phyloP scores from a whole-genome alignment of 139 green algal species.

The Chlorella sp. region DNA sequence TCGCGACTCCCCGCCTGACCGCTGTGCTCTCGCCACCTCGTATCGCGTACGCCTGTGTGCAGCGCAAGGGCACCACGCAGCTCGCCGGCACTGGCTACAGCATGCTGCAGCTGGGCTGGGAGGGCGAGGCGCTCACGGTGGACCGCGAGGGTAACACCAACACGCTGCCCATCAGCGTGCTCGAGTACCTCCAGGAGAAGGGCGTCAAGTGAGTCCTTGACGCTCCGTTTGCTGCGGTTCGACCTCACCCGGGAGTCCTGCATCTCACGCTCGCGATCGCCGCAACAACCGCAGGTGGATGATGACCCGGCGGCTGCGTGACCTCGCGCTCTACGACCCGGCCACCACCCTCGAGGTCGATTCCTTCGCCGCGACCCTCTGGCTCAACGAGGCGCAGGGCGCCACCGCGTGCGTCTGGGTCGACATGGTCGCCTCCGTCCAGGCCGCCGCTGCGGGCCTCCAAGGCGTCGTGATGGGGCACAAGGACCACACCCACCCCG shows the following conservation, averaged over 20 bases:
- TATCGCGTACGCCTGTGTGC: too few species aligned
- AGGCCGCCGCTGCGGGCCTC: not conserved
- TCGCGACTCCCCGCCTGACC: too few species aligned
- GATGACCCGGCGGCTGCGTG: not conserved
- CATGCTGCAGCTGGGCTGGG: not conserved
- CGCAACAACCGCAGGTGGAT: not conserved
- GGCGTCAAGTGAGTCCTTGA: not conserved
- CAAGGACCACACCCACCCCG: not conserved
- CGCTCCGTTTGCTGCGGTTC: too few species aligned
- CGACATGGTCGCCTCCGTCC: not conserved
- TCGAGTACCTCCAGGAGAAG: not conserved
- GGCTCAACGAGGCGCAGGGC: not conserved
- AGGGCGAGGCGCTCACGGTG: not conserved
- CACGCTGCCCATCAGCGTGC: not conserved
- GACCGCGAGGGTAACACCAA: not conserved
- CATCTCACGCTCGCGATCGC: too few species aligned
- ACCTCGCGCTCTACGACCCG: not conserved
- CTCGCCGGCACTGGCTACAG: not conserved
- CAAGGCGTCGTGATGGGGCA: not conserved
- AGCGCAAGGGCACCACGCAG: not conserved
- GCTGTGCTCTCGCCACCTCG: too few species aligned
- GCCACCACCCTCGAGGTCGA: not conserved
- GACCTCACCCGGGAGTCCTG: too few species aligned
- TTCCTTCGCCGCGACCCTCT: not conserved
- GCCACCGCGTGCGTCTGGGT: not conserved